Evolutionary conservation across 2,329 filamentous ascomycete genomes (phyloP), one percentile per base, ranked within the genome.

Genomic region (Coleophoma crateriformis): DNA sequence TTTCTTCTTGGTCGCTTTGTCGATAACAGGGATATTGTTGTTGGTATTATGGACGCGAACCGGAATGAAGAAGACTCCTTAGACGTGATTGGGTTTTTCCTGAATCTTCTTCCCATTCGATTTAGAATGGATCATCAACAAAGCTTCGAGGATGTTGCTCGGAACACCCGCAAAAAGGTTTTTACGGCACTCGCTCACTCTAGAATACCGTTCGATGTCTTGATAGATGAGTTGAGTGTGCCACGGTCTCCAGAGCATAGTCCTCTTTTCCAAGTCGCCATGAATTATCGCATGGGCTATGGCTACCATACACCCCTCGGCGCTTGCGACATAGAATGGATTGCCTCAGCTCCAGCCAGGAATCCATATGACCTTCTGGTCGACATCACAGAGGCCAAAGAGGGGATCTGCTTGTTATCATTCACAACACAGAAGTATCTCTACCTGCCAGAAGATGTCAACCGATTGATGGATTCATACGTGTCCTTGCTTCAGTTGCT

Each of bases 1-100:
- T 56, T 64, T 0, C 47, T 75, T 11, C 60, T 76, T 0, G 61
- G 61, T 7, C 54, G 60, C 4, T 66, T 67, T 32, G 51, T 62
- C 0, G 65, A 65, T 13, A 45, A 64, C 1, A 63, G 70, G 1
- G 67, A 72, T 17, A 48, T 78, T 34, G 63, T 61, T 45, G 73
- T 80, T 46, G 76, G 76, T 3, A 63, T 77, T 13, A 67, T 67
- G 0, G 74, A 78, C 55, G 70, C 70, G 1, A 70, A 68, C 45
- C 61, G 71, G 1, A 53, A 42, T 0, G 68, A 74, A 1, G 51
- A 50, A 7, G 51, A 64, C 2, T 48, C 65, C 3, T n/a, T n/a
- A n/a, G 55, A 62, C 12, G 48, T 54, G 1, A 59, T 59, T 7
- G 55, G 56, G 3, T 41, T 48, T 20, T 54, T 54, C 33, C 27